These are phyloP conservation scores for Epicoccum sorghinum DNA, from an alignment of 2,329 filamentous ascomycete species.

Conservation along the genomic window DNA sequence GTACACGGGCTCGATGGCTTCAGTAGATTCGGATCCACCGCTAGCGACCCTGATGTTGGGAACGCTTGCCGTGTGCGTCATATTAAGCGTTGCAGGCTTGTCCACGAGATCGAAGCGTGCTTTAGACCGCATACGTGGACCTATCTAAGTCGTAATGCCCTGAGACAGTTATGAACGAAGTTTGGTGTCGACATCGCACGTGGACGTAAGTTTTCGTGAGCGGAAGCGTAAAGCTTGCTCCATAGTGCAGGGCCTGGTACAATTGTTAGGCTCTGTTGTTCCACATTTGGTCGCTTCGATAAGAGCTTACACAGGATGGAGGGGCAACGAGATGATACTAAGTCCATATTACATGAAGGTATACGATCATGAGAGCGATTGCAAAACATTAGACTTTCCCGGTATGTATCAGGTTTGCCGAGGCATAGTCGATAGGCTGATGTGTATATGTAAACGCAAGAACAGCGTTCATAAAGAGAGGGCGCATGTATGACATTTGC, in stretches of 20 bases:
- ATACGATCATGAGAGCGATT: no score
- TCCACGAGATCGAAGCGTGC: slow-evolving; percentile 6
- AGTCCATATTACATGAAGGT: no score
- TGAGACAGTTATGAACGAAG: neutral
- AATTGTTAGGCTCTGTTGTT: no score
- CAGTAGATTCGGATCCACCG: slow-evolving; percentile 1
- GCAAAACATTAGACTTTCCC: no score
- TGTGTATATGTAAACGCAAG: neutral
- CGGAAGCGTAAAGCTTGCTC: neutral
- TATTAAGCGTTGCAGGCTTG: slow-evolving; percentile 1
- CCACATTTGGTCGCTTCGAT: no score
- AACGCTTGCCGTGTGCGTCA: slow-evolving; percentile 8
- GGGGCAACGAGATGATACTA: no score
- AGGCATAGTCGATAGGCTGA: neutral
- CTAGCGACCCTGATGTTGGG: slow-evolving; percentile 13
- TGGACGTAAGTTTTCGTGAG: neutral
- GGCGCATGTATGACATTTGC: neutral
- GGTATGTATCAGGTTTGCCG: no score
- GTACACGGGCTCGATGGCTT: slow-evolving; percentile 20
- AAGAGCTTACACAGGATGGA: no score
- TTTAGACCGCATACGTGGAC: slow-evolving; percentile 10
- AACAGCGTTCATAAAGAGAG: neutral
- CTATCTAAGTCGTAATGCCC: neutral
- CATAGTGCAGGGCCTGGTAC: neutral
- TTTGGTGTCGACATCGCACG: neutral